These are phyloP conservation scores for Penicillium expansum DNA, from an alignment of 2,329 filamentous ascomycete genomes.

Conservation along the genomic window DNA sequence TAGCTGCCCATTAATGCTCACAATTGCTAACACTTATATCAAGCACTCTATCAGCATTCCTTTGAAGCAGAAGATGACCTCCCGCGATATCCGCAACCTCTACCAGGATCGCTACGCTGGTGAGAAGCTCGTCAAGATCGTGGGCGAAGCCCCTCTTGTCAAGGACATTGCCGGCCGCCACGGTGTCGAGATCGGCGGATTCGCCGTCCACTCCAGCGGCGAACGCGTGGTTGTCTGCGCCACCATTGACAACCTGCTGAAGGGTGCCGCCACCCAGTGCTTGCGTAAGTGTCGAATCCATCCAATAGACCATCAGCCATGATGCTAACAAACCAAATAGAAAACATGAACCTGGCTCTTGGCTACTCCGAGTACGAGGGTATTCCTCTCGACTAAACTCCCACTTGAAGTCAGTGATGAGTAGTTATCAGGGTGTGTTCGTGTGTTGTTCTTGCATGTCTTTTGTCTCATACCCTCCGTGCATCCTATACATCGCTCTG, in stretches of 20 bases:
- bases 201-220: slow-evolving; percentile 85
- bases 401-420: slow-evolving; percentile 6
- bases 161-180: slow-evolving; percentile 83
- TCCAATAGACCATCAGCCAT: background rate
- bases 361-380: slow-evolving; percentile 87
- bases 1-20: background rate
- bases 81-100: slow-evolving; percentile 85
- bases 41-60: slow-evolving; percentile 85
- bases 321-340: slow-evolving; percentile 40
- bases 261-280: slow-evolving; percentile 91
- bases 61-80: slow-evolving; percentile 79
- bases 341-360: slow-evolving; percentile 92
- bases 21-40: slow-evolving; percentile 19
- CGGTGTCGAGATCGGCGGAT: slow-evolving; percentile 89
- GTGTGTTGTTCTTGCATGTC: slow-evolving; percentile 11
- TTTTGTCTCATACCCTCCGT: slow-evolving; percentile 31
- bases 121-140: slow-evolving; percentile 90
- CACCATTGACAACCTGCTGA: slow-evolving; percentile 90
- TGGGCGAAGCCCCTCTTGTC: slow-evolving; percentile 81
- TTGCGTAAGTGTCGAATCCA: slow-evolving; percentile 62
- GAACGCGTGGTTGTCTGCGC: slow-evolving; percentile 92
- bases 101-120: slow-evolving; percentile 96
- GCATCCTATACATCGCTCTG: slow-evolving; percentile 29
- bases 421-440: slow-evolving; percentile 6
- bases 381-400: slow-evolving; percentile 61